These are phyloP conservation scores for Stylonectria norvegica DNA, from an alignment of 2,329 filamentous ascomycete genomes.

Conservation along the genomic window DNA sequence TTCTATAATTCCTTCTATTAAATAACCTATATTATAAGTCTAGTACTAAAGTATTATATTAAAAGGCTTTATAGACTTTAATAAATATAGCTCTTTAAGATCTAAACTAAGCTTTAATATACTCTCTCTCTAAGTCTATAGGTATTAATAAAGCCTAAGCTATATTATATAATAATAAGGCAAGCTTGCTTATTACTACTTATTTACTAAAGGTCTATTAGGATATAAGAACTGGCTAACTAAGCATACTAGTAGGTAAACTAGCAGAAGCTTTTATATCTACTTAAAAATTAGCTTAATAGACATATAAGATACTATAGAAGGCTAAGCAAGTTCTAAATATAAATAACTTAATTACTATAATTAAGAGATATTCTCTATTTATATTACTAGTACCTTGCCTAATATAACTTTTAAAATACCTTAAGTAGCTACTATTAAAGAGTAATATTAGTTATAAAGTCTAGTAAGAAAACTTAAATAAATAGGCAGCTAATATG, in stretches of 20 bases:
- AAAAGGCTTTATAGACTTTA: too few relatives aligned
- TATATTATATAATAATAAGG: neutral
- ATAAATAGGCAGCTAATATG: neutral
- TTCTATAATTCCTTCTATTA: conserved; percentile 1
- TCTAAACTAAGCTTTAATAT: neutral
- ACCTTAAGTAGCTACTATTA: neutral
- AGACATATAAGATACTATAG: neutral
- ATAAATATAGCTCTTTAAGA: neutral
- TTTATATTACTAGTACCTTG: neutral
- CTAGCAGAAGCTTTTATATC: too few relatives aligned
- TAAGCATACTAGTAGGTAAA: too few relatives aligned
- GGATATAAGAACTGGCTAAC: too few relatives aligned
- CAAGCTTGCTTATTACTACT: too few relatives aligned
- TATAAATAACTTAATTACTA: neutral
- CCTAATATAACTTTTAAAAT: neutral
- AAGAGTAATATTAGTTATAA: neutral
- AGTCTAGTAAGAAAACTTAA: neutral
- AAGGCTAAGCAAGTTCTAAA: neutral
- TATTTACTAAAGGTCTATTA: too few relatives aligned
- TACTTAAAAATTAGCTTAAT: neutral
- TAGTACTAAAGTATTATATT: neutral
- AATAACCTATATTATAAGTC: conserved; percentile 2
- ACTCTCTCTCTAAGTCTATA: neutral
- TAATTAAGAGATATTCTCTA: too few relatives aligned
- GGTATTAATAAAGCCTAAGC: neutral